Conservation (phyloP, 768 basidiomycete species). For the Phlebiopsis gigantea region DNA sequence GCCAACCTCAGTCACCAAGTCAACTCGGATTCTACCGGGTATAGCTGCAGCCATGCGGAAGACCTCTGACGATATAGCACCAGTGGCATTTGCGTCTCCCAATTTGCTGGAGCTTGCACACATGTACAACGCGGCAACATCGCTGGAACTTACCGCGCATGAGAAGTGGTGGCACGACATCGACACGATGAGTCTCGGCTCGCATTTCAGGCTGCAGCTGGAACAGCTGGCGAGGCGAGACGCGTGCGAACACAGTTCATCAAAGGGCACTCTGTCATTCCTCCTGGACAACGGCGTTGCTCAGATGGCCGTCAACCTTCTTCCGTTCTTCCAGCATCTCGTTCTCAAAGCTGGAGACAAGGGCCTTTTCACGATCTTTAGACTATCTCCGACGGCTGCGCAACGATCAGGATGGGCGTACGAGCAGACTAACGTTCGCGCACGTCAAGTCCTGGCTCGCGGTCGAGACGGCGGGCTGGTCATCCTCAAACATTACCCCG, state of each 20-base stretch:
- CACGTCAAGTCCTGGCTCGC: constrained; percentile 48
- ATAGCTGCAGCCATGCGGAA: constrained; percentile 35
- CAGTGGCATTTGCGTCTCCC: constrained; percentile 74
- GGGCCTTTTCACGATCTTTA: constrained; percentile 64
- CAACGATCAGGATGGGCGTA: constrained; percentile 44
- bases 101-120: constrained; percentile 75
- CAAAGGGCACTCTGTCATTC: constrained; percentile 47
- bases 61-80: constrained; percentile 28
- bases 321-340: constrained; percentile 81
- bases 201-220: constrained; percentile 61
- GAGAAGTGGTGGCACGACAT: constrained; percentile 61
- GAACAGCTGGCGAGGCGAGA: constrained; percentile 48
- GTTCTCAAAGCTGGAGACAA: constrained; percentile 79
- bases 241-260: constrained; percentile 35
- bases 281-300: constrained; percentile 65
- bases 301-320: constrained; percentile 75
- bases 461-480: constrained; percentile 42
- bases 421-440: constrained; percentile 39
- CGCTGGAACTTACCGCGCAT: constrained; percentile 45
- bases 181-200: constrained; percentile 60
- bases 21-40: constrained; percentile 62
- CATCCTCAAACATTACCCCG: constrained; percentile 71
- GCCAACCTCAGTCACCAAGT: constrained; percentile 89
- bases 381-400: constrained; percentile 37
- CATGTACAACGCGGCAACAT: constrained; percentile 46